A percentile compares a stretch with the other conserved stretches of the same genome.
phyloP scores from a whole-genome alignment of 805 yeast species.

The Dipodascus albidus region DNA sequence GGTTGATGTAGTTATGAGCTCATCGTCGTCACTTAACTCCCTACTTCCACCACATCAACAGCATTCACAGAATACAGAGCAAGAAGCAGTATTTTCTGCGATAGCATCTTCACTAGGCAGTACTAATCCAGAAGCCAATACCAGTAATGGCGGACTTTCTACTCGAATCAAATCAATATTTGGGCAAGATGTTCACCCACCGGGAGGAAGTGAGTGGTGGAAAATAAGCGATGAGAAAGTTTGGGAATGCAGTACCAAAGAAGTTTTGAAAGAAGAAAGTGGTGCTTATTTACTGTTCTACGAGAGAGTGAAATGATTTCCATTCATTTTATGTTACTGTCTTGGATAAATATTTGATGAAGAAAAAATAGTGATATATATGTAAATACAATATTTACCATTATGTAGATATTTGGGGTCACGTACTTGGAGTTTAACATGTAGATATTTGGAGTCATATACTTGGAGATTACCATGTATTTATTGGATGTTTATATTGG shows the following conservation, averaged over 20 bases:
- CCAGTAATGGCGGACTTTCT: neutral
- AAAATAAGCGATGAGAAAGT: slow-evolving; percentile 68
- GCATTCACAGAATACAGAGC: no score
- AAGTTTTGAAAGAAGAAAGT: slow-evolving; percentile 54
- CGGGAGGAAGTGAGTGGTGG: slow-evolving; percentile 41
- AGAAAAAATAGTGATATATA: no score
- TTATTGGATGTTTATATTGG: no score
- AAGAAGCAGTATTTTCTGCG: no score
- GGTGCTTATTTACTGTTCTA: slow-evolving; percentile 84
- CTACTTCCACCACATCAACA: neutral
- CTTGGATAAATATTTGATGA: no score
- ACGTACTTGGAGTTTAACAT: no score
- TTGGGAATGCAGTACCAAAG: slow-evolving; percentile 44
- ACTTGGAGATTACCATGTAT: no score
- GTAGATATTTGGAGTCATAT: no score
- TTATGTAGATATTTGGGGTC: no score
- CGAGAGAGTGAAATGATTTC: slow-evolving; percentile 36
- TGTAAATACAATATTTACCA: no score
- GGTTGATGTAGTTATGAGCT: neutral
- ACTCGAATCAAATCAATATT: neutral
- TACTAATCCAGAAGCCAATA: neutral
- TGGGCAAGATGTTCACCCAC: slow-evolving; percentile 32
- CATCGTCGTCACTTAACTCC: neutral
- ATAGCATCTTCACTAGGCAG: neutral
- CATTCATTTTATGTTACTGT: no score